phyloP scores from a whole-genome alignment of 148 eudicot species.

The Euryodendron excelsum region DNA sequence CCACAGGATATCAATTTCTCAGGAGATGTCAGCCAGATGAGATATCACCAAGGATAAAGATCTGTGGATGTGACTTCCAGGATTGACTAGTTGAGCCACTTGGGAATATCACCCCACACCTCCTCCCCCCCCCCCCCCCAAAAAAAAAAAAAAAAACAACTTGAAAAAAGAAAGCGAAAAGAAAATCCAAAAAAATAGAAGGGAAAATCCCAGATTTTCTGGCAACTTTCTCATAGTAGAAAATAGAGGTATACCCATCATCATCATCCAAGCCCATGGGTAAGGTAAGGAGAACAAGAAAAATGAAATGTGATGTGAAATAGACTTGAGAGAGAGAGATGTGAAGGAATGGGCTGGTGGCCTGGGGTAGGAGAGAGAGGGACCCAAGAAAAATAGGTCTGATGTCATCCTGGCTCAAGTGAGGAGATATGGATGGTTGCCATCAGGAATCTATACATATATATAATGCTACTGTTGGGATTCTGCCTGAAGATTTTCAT shows the following conservation, averaged over 20 bases:
- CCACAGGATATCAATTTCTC: conserved; percentile 60
- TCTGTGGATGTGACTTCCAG: conserved; percentile 44
- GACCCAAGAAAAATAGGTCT: conserved; percentile 10
- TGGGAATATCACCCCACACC: too few relatives aligned
- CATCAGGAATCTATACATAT: conserved; percentile 3
- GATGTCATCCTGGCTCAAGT: conserved; percentile 14
- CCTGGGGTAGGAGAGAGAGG: conserved; percentile 4
- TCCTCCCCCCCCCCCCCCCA: too few relatives aligned
- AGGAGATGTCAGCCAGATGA: conserved; percentile 60
- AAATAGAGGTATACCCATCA: neutral
- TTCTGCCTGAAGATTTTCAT: conserved; percentile 24
- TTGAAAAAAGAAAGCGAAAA: neutral
- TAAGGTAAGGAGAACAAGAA: neutral
- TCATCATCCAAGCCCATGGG: neutral
- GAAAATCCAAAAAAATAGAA: neutral
- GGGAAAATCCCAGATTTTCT: conserved; percentile 20
- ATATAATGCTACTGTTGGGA: conserved; percentile 19
- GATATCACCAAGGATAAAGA: conserved; percentile 60
- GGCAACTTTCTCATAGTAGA: conserved; percentile 15
- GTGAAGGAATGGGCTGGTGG: conserved; percentile 12
- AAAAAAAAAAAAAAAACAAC: neutral
- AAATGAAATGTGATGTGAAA: too few relatives aligned
- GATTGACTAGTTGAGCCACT: conserved; percentile 11
- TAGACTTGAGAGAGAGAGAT: too few relatives aligned
- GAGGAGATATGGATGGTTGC: conserved; percentile 10